Percentiles rank a stretch among this genome's conserved stretches.
These are phyloP conservation scores for Coemansia sp. DNA, from an alignment of 192 early-diverging fungal genomes.

Conservation along the genomic window DNA sequence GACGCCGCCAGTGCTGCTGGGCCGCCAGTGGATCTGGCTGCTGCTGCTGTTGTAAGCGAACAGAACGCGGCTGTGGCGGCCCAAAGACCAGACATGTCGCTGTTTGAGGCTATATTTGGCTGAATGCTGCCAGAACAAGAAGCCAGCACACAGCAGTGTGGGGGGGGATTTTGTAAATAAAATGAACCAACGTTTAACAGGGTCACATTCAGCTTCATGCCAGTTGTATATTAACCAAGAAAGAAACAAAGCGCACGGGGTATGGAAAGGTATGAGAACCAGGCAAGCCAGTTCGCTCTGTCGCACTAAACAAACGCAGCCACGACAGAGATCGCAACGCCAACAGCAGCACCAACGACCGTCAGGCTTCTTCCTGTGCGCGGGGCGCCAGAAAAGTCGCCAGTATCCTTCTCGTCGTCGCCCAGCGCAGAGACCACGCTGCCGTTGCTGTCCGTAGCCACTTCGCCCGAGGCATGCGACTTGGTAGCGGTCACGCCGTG, in stretches of 20 bases:
- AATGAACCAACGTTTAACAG: too few species aligned
- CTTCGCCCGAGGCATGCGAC: background rate
- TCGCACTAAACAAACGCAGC: background rate
- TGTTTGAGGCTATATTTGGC: constrained; percentile 40
- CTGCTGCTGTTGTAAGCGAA: constrained; percentile 17
- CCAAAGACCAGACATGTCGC: constrained; percentile 17
- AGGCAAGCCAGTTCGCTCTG: too few species aligned
- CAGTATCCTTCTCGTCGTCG: background rate
- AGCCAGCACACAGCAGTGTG: too few species aligned
- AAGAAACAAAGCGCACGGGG: too few species aligned
- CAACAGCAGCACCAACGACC: background rate
- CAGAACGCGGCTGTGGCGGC: background rate
- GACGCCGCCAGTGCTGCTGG: background rate
- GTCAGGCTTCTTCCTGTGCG: background rate
- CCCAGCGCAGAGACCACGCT: background rate
- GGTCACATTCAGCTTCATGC: too few species aligned
- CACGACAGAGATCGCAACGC: background rate
- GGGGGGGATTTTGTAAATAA: too few species aligned
- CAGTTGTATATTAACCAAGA: too few species aligned
- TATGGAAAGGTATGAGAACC: background rate
- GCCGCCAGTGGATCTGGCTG: background rate
- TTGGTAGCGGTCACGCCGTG: background rate
- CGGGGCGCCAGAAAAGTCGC: background rate
- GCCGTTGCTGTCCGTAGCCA: background rate
- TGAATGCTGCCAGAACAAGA: background rate